phyloP scores from a whole-genome alignment of 2,329 filamentous ascomycete genomes.

The Pseudonectria buxi region DNA sequence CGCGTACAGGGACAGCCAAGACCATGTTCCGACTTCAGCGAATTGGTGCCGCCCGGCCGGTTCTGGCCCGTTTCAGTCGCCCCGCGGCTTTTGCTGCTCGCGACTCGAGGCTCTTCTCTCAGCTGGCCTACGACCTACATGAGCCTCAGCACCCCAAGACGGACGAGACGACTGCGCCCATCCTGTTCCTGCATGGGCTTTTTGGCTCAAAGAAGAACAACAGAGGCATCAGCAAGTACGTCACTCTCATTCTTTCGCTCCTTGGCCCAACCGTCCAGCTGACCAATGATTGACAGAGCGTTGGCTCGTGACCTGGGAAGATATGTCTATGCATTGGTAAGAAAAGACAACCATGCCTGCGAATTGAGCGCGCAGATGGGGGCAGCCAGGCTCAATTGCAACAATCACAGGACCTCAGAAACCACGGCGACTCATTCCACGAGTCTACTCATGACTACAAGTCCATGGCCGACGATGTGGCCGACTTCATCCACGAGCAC shows the following conservation, averaged over 20 bases:
- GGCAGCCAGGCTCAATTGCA: slow-evolving; percentile 9
- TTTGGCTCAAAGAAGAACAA: slow-evolving; percentile 97
- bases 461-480: slow-evolving; percentile 76
- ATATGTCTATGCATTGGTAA: slow-evolving; percentile 73
- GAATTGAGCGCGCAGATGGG: slow-evolving; percentile 1
- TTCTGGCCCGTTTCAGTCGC: not conserved
- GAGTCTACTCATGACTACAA: slow-evolving; percentile 68
- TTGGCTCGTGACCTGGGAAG: slow-evolving; percentile 75
- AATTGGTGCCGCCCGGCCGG: not conserved
- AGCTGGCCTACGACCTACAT: slow-evolving; percentile 61
- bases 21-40: not conserved
- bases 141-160: slow-evolving; percentile 41
- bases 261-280: too few species aligned
- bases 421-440: slow-evolving; percentile 89
- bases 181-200: slow-evolving; percentile 85
- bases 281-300: slow-evolving; percentile 43
- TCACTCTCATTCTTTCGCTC: slow-evolving; percentile 5
- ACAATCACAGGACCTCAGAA: slow-evolving; percentile 66
- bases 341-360: slow-evolving; percentile 19
- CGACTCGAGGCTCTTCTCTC: slow-evolving; percentile 13
- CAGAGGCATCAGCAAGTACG: slow-evolving; percentile 87
- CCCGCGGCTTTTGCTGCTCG: slow-evolving; percentile 1
- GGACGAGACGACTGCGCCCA: slow-evolving; percentile 47
- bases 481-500: slow-evolving; percentile 68
- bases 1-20: too few species aligned